phyloP scores from a whole-genome alignment of 1,139 yeast genomes.

The Yamadazyma pseudoaaseri region DNA sequence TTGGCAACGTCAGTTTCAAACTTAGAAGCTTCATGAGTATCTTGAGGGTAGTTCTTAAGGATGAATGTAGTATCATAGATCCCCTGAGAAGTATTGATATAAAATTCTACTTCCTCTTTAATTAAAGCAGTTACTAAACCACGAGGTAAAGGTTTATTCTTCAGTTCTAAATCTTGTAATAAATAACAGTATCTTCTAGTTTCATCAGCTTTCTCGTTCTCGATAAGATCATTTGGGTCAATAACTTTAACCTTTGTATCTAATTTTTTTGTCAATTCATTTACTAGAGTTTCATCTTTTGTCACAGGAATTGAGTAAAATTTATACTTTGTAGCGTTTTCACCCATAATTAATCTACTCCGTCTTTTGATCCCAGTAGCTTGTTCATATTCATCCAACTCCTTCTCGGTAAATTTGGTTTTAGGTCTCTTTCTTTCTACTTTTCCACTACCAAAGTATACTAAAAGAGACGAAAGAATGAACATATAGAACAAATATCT shows the following conservation, averaged over 20 bases:
- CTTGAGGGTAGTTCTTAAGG: conserved; percentile 54
- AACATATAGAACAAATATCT: conserved; percentile 51
- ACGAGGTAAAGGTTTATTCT: conserved; percentile 44
- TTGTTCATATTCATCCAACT: conserved; percentile 52
- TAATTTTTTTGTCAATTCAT: conserved; percentile 19
- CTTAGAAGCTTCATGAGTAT: conserved; percentile 61
- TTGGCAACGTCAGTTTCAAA: conserved; percentile 57
- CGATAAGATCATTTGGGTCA: conserved; percentile 45
- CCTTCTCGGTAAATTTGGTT: conserved; percentile 55
- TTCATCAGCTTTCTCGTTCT: conserved; percentile 40
- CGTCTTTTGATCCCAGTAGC: conserved; percentile 56
- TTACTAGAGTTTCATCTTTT: conserved; percentile 20
- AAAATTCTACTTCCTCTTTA: conserved; percentile 42
- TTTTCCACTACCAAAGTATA: conserved; percentile 50
- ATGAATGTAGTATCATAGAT: conserved; percentile 46
- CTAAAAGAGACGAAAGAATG: conserved; percentile 50
- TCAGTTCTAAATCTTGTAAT: conserved; percentile 38
- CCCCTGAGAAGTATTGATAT: conserved; percentile 41
- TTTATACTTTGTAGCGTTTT: conserved; percentile 28
- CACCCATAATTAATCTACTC: conserved; percentile 37
- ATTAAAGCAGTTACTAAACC: conserved; percentile 61
- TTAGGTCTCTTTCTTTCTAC: conserved; percentile 55
- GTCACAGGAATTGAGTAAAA: conserved; percentile 48
- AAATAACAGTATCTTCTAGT: conserved; percentile 40
- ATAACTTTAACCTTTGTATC: conserved; percentile 44